Base-by-base conservation (phyloP, 345 rosid genomes). In the Acer yangbiense region DNA sequence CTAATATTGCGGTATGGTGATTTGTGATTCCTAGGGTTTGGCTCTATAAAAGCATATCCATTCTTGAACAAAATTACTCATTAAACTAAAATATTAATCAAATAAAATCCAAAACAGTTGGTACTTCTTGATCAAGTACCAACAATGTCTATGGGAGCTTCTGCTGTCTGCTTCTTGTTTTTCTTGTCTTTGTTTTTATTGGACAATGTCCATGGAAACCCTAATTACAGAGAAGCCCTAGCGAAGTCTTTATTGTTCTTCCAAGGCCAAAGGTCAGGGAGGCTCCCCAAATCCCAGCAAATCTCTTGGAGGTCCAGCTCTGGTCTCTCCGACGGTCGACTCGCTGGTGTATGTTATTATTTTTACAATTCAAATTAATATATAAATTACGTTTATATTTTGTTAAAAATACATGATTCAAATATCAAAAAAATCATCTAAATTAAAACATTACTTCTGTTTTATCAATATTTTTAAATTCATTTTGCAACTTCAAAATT, bases 261-360 rank as follows among this genome's bases (percentile, higher is more conserved):
- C 74, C 92, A 95, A 79, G 98, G 93, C 7, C 98, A 95, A 88
- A 85, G 97, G 73, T 95, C 98, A 0, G 98, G 98, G 67, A 88
- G 80, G 58, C 89, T 93, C 46, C 90, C 97, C 39, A 12, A 76
- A 18, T 80, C 78, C 66, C 94, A 92, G 78, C 79, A 76, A 27
- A 9, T 95, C 75, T 65, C 81, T 9, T 95, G 98, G 98, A 86
- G 97, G 85, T 88, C 94, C 68, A 80, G 48, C 65, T 93, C 98
- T 2, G 98, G 92, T 65, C 91, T 95, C 55, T 84, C 92, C 0
- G 98, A 95, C 76, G 98, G 98, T 39, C 82, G 64, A 11, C 72
- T 85, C 27, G 89, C 90, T 73, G 84, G 82, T 66, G 98, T 95
- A 89, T 25, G 80, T 25, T 14, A 1, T 21, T 18, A 7, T 48